Conservation (phyloP, 2,329 filamentous ascomycete genomes). For the Fusarium heterosporum region DNA sequence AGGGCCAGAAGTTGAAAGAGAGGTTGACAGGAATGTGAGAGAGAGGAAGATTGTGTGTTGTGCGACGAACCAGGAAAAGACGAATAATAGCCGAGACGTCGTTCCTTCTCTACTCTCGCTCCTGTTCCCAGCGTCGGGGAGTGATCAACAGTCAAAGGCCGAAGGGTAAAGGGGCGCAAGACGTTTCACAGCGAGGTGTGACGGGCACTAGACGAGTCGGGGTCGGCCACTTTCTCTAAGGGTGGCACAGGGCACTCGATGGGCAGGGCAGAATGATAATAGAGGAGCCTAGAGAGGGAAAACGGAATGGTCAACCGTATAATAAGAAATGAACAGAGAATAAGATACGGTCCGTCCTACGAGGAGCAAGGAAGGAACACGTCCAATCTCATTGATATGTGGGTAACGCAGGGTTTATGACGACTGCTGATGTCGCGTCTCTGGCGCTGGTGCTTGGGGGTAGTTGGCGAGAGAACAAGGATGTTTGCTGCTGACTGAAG, state of each 20-base stretch:
- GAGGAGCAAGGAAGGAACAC: slow-evolving; percentile 25
- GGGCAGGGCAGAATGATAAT: slow-evolving; percentile 23
- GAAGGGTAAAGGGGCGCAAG: slow-evolving; percentile 42
- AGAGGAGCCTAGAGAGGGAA: slow-evolving; percentile 13
- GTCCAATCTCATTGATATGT: slow-evolving; percentile 35
- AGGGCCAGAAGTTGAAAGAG: slow-evolving; percentile 5
- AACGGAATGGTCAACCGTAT: slow-evolving; percentile 32
- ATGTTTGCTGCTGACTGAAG: neutral
- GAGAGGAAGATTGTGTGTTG: neutral
- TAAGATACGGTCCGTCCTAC: slow-evolving; percentile 14
- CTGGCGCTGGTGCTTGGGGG: neutral
- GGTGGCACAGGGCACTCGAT: slow-evolving; percentile 36
- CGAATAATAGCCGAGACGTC: slow-evolving; percentile 4
- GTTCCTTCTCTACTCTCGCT: slow-evolving; percentile 5
- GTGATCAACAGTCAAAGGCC: slow-evolving; percentile 6
- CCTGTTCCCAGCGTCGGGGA: neutral
- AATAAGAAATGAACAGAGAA: slow-evolving; percentile 25
- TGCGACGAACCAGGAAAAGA: slow-evolving; percentile 10
- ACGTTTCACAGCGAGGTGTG: slow-evolving; percentile 46
- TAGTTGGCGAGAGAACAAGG: slow-evolving; percentile 15
- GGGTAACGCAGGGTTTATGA: slow-evolving; percentile 35
- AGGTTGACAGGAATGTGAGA: slow-evolving; percentile 22
- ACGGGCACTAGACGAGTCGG: slow-evolving; percentile 40
- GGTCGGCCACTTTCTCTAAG: slow-evolving; percentile 20
- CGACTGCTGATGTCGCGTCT: slow-evolving; percentile 33